These are phyloP conservation scores for Scheffersomyces ergatensis DNA, from an alignment of 805 yeast genomes.

Conservation along the genomic window DNA sequence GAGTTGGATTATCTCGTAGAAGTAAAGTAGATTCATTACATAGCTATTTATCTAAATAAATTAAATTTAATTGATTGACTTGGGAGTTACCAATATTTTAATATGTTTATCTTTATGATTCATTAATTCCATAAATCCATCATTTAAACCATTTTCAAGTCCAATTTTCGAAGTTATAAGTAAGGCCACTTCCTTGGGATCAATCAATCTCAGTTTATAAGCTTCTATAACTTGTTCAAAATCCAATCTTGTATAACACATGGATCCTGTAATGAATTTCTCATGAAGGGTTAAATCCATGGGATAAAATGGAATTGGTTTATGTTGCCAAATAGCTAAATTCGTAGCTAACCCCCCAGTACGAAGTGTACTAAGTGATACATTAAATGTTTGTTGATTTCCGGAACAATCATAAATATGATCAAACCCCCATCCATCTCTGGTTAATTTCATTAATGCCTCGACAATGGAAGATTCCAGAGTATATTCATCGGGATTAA, in stretches of 20 bases:
- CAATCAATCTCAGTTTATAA: slow-evolving; percentile 9
- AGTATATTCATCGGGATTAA: slow-evolving; percentile 6
- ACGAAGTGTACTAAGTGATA: slow-evolving; percentile 47
- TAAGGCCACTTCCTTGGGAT: slow-evolving; percentile 36
- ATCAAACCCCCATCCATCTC: slow-evolving; percentile 44
- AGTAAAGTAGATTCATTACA: slow-evolving; percentile 23
- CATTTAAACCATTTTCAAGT: slow-evolving; percentile 49
- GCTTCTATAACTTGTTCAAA: slow-evolving; percentile 50
- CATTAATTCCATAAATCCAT: slow-evolving; percentile 50
- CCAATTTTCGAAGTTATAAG: slow-evolving; percentile 54
- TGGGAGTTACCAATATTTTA: slow-evolving; percentile 50
- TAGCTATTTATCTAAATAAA: slow-evolving; percentile 9
- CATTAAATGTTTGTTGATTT: slow-evolving; percentile 48
- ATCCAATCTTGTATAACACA: slow-evolving; percentile 57
- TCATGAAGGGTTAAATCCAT: slow-evolving; percentile 56
- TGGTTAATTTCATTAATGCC: slow-evolving; percentile 28
- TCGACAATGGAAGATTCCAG: slow-evolving; percentile 18
- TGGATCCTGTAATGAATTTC: slow-evolving; percentile 54
- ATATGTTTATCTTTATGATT: slow-evolving; percentile 53
- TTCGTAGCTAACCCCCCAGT: slow-evolving; percentile 57
- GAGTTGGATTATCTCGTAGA: slow-evolving; percentile 27
- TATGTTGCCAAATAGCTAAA: slow-evolving; percentile 62
- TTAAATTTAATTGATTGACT: background rate
- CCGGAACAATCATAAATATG: slow-evolving; percentile 56
- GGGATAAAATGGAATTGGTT: slow-evolving; percentile 47